These are phyloP conservation scores for Lipomyces sp. DNA, from an alignment of 805 yeast genomes.

Conservation along the genomic window DNA sequence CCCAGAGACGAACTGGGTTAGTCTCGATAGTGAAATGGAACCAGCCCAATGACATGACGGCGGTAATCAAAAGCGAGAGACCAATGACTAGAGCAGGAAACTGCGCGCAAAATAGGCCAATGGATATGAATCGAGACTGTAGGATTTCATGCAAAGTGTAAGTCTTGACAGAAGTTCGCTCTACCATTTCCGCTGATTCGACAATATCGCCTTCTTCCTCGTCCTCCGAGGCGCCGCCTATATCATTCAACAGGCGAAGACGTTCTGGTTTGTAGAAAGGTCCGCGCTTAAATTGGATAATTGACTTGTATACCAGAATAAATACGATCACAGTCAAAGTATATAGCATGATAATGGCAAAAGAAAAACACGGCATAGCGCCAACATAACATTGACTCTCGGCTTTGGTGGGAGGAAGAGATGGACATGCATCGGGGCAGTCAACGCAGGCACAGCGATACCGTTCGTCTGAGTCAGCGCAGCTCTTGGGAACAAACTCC, in stretches of 20 bases:
- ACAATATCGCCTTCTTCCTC: slow-evolving; percentile 37
- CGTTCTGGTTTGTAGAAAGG: slow-evolving; percentile 28
- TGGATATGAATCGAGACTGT: slow-evolving; percentile 47
- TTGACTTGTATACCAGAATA: slow-evolving; percentile 15
- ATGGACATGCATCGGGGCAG: slow-evolving; percentile 78
- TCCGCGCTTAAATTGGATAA: slow-evolving; percentile 11
- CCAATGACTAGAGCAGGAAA: slow-evolving; percentile 56
- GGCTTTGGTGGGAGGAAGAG: slow-evolving; percentile 44
- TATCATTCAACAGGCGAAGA: slow-evolving; percentile 46
- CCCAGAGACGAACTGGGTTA: slow-evolving; percentile 86
- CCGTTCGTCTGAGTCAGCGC: slow-evolving; percentile 54
- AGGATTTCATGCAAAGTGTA: slow-evolving; percentile 50
- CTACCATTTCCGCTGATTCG: slow-evolving; percentile 31
- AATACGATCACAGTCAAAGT: slow-evolving; percentile 34
- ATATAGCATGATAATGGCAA: slow-evolving; percentile 56
- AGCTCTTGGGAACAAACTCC: slow-evolving; percentile 37
- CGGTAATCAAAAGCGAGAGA: slow-evolving; percentile 43
- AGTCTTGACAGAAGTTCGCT: slow-evolving; percentile 34
- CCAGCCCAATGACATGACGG: slow-evolving; percentile 53
- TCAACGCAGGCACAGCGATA: slow-evolving; percentile 89
- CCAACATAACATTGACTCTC: slow-evolving; percentile 53
- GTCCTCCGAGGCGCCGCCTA: slow-evolving; percentile 35
- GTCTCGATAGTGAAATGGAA: slow-evolving; percentile 59
- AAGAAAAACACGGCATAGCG: slow-evolving; percentile 68
- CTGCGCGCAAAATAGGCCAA: slow-evolving; percentile 59